Evolutionary conservation across 2,329 filamentous ascomycete species (phyloP), one percentile per base, ranked within the genome.

Genomic region (Calonectria hawksworthii): DNA sequence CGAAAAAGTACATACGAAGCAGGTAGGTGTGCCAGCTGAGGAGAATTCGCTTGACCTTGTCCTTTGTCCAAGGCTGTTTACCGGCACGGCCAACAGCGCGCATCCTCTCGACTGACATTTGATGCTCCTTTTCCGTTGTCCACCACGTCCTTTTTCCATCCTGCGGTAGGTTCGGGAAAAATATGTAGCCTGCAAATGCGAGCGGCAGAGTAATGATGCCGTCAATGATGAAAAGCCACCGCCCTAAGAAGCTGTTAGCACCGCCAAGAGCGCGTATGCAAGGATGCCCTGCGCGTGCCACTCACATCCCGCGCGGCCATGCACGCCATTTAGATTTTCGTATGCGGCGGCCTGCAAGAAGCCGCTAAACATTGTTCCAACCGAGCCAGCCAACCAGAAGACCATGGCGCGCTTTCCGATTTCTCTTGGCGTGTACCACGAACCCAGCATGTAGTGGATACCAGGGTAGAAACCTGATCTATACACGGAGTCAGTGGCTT

Each of bases 371-470:
- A 78, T 75, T 8, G 59, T 51, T 0, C 76, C 78, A 4, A 80
- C 26, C 0, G 74, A 75, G 11, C 76, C 75, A 21, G 76, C 78
- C 30, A 80, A 9, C 75, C 75, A 80, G 26, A 79, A 80, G 28
- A 80, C 70, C 73, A 75, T 77, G 34, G 75, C 56, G 7, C 76
- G 75, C 64, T 79, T 78, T 32, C 76, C 76, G 3, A 80, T 78
- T 16, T 80, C 78, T 38, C 74, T 65, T 2, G 76, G 76, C 1
- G 76, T 80, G 16, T 79, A 80, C 78, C 78, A 79, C 0, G 78
- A 79, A 34, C 78, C 78, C 3, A 79, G 52, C 69, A 80, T 64
- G 16, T 79, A 79, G 4, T 77, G 76, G 5, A 79, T 79, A 26
- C 56, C 75, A 16, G 64, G 78, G 59, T 79, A 56, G 47, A 78